Evolutionary conservation across 306 rosid genomes (phyloP).

Genomic region (Quercus ilex): DNA sequence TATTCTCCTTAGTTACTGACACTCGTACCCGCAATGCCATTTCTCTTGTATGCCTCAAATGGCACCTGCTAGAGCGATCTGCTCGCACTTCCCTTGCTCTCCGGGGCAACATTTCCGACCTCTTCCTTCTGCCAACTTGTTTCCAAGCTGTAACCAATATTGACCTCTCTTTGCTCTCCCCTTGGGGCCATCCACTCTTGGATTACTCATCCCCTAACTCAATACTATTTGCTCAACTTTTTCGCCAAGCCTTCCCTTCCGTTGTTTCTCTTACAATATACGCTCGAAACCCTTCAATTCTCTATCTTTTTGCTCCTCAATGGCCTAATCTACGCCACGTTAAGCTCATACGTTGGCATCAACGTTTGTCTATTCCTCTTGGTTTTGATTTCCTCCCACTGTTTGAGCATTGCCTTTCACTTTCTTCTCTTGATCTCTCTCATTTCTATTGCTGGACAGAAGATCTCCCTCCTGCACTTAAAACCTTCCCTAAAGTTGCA

Average conservation of each 20-base stretch:
- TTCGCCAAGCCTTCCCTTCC: conserved; percentile 1
- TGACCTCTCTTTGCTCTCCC: conserved; percentile 9
- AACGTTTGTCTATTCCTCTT: neutral
- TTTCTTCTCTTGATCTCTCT: conserved; percentile 14
- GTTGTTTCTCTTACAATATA: neutral
- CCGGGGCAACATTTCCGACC: neutral
- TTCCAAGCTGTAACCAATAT: neutral
- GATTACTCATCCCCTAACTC: neutral
- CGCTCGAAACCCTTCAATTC: neutral
- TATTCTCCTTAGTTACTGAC: neutral
- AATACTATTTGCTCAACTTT: neutral
- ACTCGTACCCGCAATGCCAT: neutral
- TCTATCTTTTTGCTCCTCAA: neutral
- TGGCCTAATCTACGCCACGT: conserved; percentile 9
- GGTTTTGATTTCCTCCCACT: conserved; percentile 1
- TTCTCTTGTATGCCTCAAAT: conserved; percentile 1
- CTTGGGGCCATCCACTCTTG: conserved; percentile 11
- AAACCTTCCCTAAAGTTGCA: neutral
- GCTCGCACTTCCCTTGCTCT: neutral
- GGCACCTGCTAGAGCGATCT: neutral
- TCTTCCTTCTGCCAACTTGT: neutral
- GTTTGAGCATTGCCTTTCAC: neutral
- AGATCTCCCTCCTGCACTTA: conserved; percentile 2
- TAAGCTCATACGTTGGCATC: conserved; percentile 12
- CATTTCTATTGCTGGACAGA: conserved; percentile 12